Evolutionary conservation across 768 basidiomycete species (phyloP).

Genomic region (Pisolithus microcarpus): DNA sequence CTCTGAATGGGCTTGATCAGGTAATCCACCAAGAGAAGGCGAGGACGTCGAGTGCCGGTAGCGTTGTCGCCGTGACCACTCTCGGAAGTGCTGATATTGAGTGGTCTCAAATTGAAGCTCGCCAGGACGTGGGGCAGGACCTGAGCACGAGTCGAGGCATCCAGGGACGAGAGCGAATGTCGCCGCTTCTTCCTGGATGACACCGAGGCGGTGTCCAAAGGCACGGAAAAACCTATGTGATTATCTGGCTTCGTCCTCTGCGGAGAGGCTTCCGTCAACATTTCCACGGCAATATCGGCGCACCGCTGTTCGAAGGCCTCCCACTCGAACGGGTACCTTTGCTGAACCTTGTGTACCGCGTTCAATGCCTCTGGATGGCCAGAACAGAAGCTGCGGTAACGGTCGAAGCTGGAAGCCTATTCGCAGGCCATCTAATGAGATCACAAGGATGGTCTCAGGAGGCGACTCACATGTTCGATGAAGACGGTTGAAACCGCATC

Average conservation of each 20-base stretch:
- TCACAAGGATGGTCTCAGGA: background rate
- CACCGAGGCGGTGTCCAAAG: conserved; percentile 14
- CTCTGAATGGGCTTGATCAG: conserved; percentile 97
- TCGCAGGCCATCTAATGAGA: conserved; percentile 4
- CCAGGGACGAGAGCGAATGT: conserved; percentile 47
- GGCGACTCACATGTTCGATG: conserved; percentile 42
- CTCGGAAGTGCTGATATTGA: conserved; percentile 22
- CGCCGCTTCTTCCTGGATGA: conserved; percentile 31
- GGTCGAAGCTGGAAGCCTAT: conserved; percentile 66
- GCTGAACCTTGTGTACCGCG: conserved; percentile 57
- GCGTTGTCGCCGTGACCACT: conserved; percentile 24
- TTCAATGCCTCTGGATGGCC: conserved; percentile 79
- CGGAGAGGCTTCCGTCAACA: conserved; percentile 19
- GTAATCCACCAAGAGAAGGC: conserved; percentile 73
- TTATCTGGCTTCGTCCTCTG: conserved; percentile 7
- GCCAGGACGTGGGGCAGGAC: conserved; percentile 29
- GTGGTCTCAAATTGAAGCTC: conserved; percentile 27
- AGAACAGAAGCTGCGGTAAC: conserved; percentile 84
- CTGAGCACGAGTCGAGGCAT: conserved; percentile 34
- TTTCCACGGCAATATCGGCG: conserved; percentile 41
- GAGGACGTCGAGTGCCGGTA: conserved; percentile 25
- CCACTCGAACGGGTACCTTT: conserved; percentile 68
- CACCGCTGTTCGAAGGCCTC: conserved; percentile 79
- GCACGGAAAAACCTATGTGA: background rate
- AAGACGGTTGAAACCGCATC: conserved; percentile 47